Conservation (phyloP, 2,329 filamentous ascomycete species). For the Aspergillus pseudonomiae region DNA sequence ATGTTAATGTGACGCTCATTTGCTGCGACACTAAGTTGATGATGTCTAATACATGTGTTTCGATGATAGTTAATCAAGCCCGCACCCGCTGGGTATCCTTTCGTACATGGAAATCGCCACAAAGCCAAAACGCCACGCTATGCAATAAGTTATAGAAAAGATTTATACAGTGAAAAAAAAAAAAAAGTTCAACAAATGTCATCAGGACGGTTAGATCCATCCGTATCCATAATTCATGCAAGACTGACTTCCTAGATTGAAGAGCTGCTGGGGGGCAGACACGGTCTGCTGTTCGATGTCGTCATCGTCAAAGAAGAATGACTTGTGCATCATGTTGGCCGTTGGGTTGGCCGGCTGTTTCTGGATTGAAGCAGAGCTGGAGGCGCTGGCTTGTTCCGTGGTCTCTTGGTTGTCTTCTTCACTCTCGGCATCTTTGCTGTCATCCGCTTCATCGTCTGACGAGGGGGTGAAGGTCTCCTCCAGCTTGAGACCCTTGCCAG, state of each 20-base stretch:
- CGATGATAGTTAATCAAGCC: constrained; percentile 17
- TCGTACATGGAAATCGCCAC: constrained; percentile 26
- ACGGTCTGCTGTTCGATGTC: constrained; percentile 28
- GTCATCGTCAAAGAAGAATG: constrained; percentile 39
- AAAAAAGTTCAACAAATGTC: constrained; percentile 1
- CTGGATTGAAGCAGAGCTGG: constrained; percentile 3
- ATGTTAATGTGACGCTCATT: constrained; percentile 5
- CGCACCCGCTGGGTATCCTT: constrained; percentile 31
- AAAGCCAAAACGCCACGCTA: constrained; percentile 37
- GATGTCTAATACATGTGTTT: constrained; percentile 19
- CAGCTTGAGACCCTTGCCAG: constrained; percentile 75
- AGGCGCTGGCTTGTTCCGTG: constrained; percentile 4
- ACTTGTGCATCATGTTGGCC: constrained; percentile 33
- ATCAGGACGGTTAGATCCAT: constrained; percentile 31
- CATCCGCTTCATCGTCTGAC: constrained; percentile 58
- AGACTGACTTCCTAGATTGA: constrained; percentile 29
- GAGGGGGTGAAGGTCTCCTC: constrained; percentile 76
- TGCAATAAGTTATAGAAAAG: constrained; percentile 28
- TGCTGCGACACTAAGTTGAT: constrained; percentile 7
- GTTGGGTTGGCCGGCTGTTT: constrained; percentile 26
- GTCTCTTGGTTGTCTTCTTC: constrained; percentile 31
- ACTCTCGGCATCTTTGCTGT: constrained; percentile 62
- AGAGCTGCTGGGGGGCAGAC: constrained; percentile 28
- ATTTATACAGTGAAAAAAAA: constrained; percentile 14
- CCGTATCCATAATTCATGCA: constrained; percentile 41